Conservation (phyloP, 805 yeast species). For the Citeromyces nyonsensis region DNA sequence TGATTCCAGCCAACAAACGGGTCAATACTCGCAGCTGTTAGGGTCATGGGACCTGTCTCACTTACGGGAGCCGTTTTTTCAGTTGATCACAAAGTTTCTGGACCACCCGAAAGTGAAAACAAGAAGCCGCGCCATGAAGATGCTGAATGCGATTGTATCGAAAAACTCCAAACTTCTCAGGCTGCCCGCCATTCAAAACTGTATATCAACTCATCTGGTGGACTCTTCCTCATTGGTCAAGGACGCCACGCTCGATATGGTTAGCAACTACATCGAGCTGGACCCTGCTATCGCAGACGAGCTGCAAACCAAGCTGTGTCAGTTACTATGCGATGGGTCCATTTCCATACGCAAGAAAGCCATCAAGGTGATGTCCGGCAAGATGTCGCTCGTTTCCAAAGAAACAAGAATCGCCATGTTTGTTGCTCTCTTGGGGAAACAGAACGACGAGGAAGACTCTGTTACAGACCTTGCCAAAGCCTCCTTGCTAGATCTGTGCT, state of each 20-base stretch:
- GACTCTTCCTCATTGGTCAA: constrained; percentile 61
- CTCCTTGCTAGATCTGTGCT: constrained; percentile 18
- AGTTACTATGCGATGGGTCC: constrained; percentile 41
- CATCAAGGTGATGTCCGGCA: constrained; percentile 25
- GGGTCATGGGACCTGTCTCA: background rate
- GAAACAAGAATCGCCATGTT: constrained; percentile 20
- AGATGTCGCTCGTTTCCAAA: constrained; percentile 23
- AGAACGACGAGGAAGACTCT: constrained; percentile 59
- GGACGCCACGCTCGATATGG: constrained; percentile 60
- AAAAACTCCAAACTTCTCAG: constrained; percentile 35
- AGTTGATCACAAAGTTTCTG: constrained; percentile 28
- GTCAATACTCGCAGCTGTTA: too few relatives aligned
- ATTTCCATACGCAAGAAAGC: constrained; percentile 50
- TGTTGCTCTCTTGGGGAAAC: constrained; percentile 32
- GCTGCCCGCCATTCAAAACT: constrained; percentile 30
- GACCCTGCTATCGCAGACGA: constrained; percentile 28
- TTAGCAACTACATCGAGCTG: constrained; percentile 28
- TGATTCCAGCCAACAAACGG: too few relatives aligned
- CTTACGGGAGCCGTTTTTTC: constrained; percentile 34
- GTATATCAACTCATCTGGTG: constrained; percentile 32
- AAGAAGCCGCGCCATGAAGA: constrained; percentile 50
- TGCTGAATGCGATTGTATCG: constrained; percentile 37
- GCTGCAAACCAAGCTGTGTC: constrained; percentile 15
- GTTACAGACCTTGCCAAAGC: constrained; percentile 25
- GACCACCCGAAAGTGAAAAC: constrained; percentile 33